Percentiles rank a stretch among this genome's conserved stretches.
phyloP scores from a whole-genome alignment of 2,329 filamentous ascomycete species.

The Pyrenophora teres region DNA sequence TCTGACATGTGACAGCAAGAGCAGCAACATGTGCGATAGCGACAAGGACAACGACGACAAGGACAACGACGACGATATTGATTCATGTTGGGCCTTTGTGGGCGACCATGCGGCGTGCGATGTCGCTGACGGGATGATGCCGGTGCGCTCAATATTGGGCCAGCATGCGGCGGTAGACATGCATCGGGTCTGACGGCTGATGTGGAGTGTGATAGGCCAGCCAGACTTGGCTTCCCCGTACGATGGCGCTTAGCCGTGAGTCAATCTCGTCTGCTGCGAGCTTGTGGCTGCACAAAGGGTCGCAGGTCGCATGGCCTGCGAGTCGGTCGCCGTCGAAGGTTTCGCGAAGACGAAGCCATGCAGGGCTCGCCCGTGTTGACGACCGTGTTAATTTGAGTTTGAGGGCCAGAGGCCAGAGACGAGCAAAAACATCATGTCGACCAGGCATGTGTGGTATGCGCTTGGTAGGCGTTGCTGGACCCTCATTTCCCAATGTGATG shows the following conservation, averaged over 20 bases:
- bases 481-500: constrained; percentile 16
- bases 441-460: too few relatives aligned
- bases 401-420: neutral
- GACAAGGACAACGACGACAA: constrained; percentile 6
- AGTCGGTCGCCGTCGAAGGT: constrained; percentile 14
- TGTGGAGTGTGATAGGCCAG: constrained; percentile 34
- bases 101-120: constrained; percentile 18
- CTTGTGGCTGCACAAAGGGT: constrained; percentile 32
- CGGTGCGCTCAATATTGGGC: constrained; percentile 15
- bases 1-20: constrained; percentile 37
- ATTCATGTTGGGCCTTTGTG: constrained; percentile 4
- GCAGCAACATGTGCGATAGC: neutral
- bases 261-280: constrained; percentile 10
- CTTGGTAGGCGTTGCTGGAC: constrained; percentile 6
- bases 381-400: too few relatives aligned
- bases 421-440: neutral
- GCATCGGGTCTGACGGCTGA: constrained; percentile 22
- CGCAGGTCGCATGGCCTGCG: constrained; percentile 21
- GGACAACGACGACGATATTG: neutral
- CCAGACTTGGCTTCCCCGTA: constrained; percentile 24
- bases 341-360: constrained; percentile 12
- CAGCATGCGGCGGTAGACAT: constrained; percentile 33
- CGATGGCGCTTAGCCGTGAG: constrained; percentile 31
- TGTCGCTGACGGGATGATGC: constrained; percentile 22
- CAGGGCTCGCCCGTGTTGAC: constrained; percentile 8